A percentile compares a stretch with the other conserved stretches of the same genome.
phyloP scores from a whole-genome alignment of 345 rosid genomes.

The Alliaria petiolata region DNA sequence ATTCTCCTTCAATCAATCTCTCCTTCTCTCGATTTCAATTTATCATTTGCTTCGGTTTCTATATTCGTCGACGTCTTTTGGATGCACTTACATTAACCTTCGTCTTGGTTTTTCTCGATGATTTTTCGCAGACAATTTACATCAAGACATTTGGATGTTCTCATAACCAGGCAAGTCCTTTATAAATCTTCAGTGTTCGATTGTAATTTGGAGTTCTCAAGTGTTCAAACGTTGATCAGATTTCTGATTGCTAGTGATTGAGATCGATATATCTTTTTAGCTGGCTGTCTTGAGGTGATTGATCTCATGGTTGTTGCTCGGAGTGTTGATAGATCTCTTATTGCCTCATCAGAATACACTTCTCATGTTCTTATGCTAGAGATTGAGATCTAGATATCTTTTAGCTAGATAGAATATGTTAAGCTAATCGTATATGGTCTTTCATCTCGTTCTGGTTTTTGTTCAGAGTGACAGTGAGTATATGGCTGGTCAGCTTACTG shows the following conservation, averaged over 20 bases:
- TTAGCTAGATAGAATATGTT: neutral
- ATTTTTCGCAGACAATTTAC: constrained; percentile 55
- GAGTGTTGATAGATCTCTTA: neutral
- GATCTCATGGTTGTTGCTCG: too few relatives aligned
- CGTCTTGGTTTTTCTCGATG: neutral
- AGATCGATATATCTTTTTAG: too few relatives aligned
- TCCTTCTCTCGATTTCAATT: neutral
- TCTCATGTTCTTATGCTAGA: neutral
- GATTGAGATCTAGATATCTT: neutral
- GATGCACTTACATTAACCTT: neutral
- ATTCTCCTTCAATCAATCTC: neutral
- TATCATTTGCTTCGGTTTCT: neutral
- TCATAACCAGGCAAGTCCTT: constrained; percentile 71
- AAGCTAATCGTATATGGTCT: too few relatives aligned
- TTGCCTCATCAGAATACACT: neutral
- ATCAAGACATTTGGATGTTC: constrained; percentile 96
- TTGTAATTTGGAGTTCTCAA: neutral
- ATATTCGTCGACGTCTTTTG: neutral
- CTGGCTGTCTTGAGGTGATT: too few relatives aligned
- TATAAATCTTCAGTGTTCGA: neutral
- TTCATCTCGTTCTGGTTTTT: neutral
- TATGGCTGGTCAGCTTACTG: constrained; percentile 97
- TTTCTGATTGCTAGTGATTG: too few relatives aligned
- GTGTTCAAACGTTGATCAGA: too few relatives aligned
- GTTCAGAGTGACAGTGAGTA: constrained; percentile 96